Percentiles rank a stretch among this genome's conserved stretches.
Evolutionary conservation across 495 filamentous ascomycete species (phyloP).

Genomic region (Oidiodendron maius): DNA sequence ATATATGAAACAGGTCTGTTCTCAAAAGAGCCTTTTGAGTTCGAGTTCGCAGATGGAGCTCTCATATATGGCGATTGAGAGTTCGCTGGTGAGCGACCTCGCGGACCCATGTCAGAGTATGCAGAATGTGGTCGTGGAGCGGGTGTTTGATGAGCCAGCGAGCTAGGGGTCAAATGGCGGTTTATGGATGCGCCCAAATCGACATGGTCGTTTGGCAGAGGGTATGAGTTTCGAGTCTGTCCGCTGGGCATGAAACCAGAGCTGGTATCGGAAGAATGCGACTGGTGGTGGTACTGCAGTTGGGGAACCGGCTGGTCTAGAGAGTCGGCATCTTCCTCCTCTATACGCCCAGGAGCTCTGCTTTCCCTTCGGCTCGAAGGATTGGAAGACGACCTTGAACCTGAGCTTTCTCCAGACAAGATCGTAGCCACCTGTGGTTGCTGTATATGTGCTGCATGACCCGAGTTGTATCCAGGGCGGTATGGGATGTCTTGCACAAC

Average conservation of each 20-base stretch:
- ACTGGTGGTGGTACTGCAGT: slow-evolving; percentile 51
- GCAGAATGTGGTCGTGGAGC: slow-evolving; percentile 62
- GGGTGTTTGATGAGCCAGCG: slow-evolving; percentile 43
- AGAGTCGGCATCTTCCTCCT: slow-evolving; percentile 8
- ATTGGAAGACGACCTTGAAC: slow-evolving; percentile 19
- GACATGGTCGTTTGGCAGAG: slow-evolving; percentile 33
- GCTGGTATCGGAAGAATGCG: slow-evolving; percentile 11
- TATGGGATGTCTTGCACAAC: slow-evolving; percentile 26
- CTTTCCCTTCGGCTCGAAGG: not conserved
- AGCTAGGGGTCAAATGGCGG: slow-evolving; percentile 51
- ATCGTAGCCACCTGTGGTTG: slow-evolving; percentile 36
- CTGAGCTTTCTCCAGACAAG: slow-evolving; percentile 37
- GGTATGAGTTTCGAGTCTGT: not conserved
- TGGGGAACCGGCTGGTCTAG: slow-evolving; percentile 33
- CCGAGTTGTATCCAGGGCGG: slow-evolving; percentile 27
- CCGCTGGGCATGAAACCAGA: not conserved
- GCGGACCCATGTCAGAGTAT: slow-evolving; percentile 60
- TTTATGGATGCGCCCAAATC: slow-evolving; percentile 38
- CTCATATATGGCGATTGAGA: slow-evolving; percentile 43
- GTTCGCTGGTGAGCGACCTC: slow-evolving; percentile 53
- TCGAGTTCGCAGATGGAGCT: slow-evolving; percentile 55
- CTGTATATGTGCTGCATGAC: slow-evolving; percentile 29
- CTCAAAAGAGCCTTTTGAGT: slow-evolving; percentile 68
- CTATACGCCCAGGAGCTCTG: slow-evolving; percentile 6
- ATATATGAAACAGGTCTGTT: slow-evolving; percentile 74